phyloP scores from a whole-genome alignment of 805 yeast genomes.

The Sugiyamaella marilandica region DNA sequence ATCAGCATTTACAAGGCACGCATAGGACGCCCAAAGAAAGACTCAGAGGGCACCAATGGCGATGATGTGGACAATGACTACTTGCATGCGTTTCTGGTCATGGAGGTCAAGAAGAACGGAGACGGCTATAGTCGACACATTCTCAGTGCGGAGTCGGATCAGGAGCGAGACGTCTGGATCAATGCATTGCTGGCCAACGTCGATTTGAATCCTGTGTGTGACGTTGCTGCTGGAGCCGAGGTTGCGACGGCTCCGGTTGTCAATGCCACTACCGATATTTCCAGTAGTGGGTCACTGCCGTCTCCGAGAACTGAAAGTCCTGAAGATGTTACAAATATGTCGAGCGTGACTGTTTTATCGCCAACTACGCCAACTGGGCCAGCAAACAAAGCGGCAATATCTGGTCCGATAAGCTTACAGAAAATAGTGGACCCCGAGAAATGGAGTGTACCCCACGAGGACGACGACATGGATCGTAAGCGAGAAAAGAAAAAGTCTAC shows the following conservation, averaged over 20 bases:
- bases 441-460: constrained; percentile 28
- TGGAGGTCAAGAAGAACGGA: constrained; percentile 37
- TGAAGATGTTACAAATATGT: constrained; percentile 5
- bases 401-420: constrained; percentile 14
- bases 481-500: constrained; percentile 7
- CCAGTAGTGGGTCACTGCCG: not conserved
- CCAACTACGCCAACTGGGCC: constrained; percentile 2
- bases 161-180: constrained; percentile 73
- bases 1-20: constrained; percentile 48
- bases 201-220: constrained; percentile 7
- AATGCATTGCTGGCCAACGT: constrained; percentile 36
- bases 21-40: constrained; percentile 45
- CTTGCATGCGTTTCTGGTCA: constrained; percentile 54
- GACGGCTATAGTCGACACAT: constrained; percentile 38
- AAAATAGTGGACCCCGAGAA: constrained; percentile 16
- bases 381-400: constrained; percentile 5
- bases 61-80: constrained; percentile 26
- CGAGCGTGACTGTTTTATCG: constrained; percentile 14
- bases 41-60: constrained; percentile 39
- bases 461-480: constrained; percentile 32
- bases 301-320: not conserved
- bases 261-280: not conserved
- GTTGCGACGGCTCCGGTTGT: not conserved
- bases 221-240: constrained; percentile 1
- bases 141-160: constrained; percentile 74